These are phyloP conservation scores for Sonneratia caseolaris DNA, from an alignment of 345 rosid species.

Conservation along the genomic window DNA sequence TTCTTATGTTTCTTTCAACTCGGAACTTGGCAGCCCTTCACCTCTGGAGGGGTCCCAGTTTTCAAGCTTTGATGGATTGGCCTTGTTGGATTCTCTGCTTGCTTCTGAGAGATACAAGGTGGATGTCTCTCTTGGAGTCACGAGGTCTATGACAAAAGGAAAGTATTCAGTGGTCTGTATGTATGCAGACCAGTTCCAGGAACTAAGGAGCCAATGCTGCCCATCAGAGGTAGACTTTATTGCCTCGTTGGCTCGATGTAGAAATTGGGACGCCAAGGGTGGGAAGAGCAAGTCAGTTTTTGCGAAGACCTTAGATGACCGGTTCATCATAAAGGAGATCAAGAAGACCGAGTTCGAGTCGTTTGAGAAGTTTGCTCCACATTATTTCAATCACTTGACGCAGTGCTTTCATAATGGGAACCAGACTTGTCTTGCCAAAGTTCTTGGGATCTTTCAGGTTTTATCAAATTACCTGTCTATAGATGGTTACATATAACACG, in stretches of 20 bases:
- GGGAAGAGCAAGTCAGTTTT: constrained; percentile 90
- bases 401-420: constrained; percentile 60
- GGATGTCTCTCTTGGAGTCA: constrained; percentile 53
- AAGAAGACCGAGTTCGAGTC: constrained; percentile 89
- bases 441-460: constrained; percentile 95
- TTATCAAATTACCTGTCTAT: not conserved
- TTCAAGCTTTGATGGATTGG: constrained; percentile 69
- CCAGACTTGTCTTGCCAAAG: constrained; percentile 94
- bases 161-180: constrained; percentile 71
- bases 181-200: constrained; percentile 66
- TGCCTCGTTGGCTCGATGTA: constrained; percentile 80
- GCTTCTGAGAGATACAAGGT: constrained; percentile 38
- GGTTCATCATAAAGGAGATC: constrained; percentile 90
- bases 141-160: constrained; percentile 56
- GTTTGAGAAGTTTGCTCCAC: constrained; percentile 68
- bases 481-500: no score
- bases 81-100: constrained; percentile 46
- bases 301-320: constrained; percentile 77
- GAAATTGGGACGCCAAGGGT: constrained; percentile 91
- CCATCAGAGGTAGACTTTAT: constrained; percentile 75
- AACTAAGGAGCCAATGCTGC: constrained; percentile 57
- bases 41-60: constrained; percentile 48
- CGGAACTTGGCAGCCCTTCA: constrained; percentile 31
- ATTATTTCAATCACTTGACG: constrained; percentile 76
- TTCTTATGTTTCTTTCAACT: constrained; percentile 43